Base-by-base conservation (phyloP, 2,329 filamentous ascomycete species). In the Zymoseptoria pseudotritici region DNA sequence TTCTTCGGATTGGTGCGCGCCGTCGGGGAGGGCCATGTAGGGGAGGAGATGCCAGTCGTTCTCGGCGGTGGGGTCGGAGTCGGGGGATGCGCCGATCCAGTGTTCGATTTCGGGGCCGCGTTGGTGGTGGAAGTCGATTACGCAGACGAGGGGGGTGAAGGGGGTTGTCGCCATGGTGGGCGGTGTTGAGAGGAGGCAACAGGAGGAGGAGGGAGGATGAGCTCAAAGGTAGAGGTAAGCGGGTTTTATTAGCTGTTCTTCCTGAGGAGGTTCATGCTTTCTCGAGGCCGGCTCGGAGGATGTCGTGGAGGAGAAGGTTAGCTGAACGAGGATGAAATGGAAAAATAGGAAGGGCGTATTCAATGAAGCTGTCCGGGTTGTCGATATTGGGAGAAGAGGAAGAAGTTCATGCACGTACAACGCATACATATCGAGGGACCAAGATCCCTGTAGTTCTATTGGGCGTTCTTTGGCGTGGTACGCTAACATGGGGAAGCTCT, bases 11-110 rank as follows among this genome's bases (percentile, higher is more conserved):
- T 91, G 86, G 80, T 99, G 94, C 57, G 94, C 94, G 57, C 94
- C 94, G 73, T 99, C 94, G 60, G 90, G 94, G 70, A 99, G 78
- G 24, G 94, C 94, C 90, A 97, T 97, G 75, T 99, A 99, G 0
- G 94, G 92, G 63, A 99, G 80, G 67, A 97, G 76, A 26, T 86
- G 83, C 94, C 94, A 99, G 72, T 94, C 90, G 76, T 95, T 93
- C 61, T 92, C 88, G 53, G 77, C 80, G 3, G 89, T 89, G 10
- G 93, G 91, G 75, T 97, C 91, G 60, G 78, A 80, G 57, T 86
- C 89, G 67, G 92, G 86, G 20, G 86, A 78, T 36, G 78, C 84
- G 63, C 91, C 91, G 72, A 96, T 90, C 89, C 93, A 97, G 69
- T 82, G 84, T 78, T 97, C 92, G 59, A 97, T 89, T 78, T 99